Base-by-base conservation (phyloP, 164 flowering plant genomes). In the Tetracentron sinense region DNA sequence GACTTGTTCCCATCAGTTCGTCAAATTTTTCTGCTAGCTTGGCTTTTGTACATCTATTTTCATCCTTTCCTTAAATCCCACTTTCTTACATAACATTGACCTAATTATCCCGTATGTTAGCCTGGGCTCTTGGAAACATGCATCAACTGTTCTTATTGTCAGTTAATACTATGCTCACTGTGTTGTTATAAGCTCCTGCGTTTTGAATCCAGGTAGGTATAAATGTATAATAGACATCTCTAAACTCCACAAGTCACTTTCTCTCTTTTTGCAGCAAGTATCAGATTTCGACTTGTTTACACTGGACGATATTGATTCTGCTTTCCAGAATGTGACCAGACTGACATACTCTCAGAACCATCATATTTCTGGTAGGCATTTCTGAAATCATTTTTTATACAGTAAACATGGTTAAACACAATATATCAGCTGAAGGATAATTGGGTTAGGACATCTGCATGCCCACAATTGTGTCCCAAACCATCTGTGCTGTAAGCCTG, bases 271-370 rank as follows among this genome's bases (percentile, higher is more conserved):
- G 81, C 95, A 93, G 98, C 97, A 89, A 89, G 93, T 94, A 25
- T 94, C 98, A 6, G 97, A 94, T 56, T 91, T 94, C 74, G 97
- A 94, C 71, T 67, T 86, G 71, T 94, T 94, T 66, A 84, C 90
- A 11, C 73, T 90, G 66, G 97, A 94, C 71, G 97, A 94, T 60
- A 83, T 94, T 65, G 98, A 94, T 75, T 72, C 82, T 66, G 96
- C 97, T 77, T 94, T 94, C 75, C 95, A 94, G 75, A 83, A 72
- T 66, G 77, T 91, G 62, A 86, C 84, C 52, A 78, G 93, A 54
- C 79, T 94, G 55, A 87, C 92, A 27, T 94, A 89, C 75, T 86
- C 95, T 50, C 97, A 94, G 73, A 89, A 94, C 67, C 69, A 76
- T 73, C 96, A 94, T 73, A 77, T 90, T 10, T 73, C 92, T 68